A percentile compares a stretch with the other conserved stretches of the same genome.
phyloP scores from a whole-genome alignment of 1,139 yeast species.

The Candida smagusa region DNA sequence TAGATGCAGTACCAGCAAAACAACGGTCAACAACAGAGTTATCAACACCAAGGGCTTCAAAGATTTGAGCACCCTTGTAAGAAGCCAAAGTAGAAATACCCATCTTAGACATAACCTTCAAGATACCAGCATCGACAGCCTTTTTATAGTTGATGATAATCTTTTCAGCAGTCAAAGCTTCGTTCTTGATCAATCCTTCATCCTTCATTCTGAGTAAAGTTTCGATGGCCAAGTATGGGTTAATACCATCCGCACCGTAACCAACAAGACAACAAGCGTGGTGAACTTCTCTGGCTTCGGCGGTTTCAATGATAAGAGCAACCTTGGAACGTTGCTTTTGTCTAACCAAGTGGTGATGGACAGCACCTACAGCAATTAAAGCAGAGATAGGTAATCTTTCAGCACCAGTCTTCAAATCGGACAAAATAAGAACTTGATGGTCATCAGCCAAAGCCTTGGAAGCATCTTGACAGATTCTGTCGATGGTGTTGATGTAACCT shows the following conservation, averaged over 20 bases:
- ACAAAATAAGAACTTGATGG: conserved; percentile 69
- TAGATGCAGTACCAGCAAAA: conserved; percentile 95
- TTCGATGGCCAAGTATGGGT: conserved; percentile 92
- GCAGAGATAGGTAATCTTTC: conserved; percentile 80
- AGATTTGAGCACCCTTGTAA: conserved; percentile 97
- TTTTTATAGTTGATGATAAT: conserved; percentile 74
- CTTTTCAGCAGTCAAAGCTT: conserved; percentile 50
- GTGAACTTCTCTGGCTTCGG: conserved; percentile 97
- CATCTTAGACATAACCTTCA: conserved; percentile 98
- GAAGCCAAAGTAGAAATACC: conserved; percentile 97
- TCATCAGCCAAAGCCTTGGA: conserved; percentile 78
- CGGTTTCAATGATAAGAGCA: conserved; percentile 87
- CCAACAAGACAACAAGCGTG: conserved; percentile 93
- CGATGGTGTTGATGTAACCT: conserved; percentile 84
- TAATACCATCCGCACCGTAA: conserved; percentile 95
- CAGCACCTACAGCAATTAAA: conserved; percentile 94
- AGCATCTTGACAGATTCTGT: conserved; percentile 84
- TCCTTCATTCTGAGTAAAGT: conserved; percentile 79
- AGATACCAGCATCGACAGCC: conserved; percentile 84
- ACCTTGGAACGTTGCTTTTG: conserved; percentile 96
- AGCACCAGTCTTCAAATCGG: conserved; percentile 63
- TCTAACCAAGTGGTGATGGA: conserved; percentile 93
- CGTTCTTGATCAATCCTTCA: conserved; percentile 71
- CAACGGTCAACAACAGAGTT: conserved; percentile 93
- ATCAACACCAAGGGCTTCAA: conserved; percentile 94